These are phyloP conservation scores for Scopulariopsis brevicaulis DNA, from an alignment of 2,329 filamentous ascomycete genomes.

Conservation along the genomic window DNA sequence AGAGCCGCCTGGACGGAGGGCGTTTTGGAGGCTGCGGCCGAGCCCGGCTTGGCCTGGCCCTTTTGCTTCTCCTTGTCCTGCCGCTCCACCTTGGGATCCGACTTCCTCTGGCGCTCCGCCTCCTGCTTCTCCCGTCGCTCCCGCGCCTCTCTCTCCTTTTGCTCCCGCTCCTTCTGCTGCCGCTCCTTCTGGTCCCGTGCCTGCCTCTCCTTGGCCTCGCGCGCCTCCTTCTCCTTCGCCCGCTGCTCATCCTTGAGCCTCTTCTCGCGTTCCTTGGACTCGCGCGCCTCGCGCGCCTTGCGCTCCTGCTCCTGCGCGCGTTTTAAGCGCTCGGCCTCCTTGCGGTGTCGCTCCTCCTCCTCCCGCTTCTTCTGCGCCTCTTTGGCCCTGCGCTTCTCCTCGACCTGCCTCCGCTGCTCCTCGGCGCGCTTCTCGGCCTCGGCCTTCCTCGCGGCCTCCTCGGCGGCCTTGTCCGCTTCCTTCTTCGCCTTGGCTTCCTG, in stretches of 20 bases:
- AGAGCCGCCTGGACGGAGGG: neutral
- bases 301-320: slow-evolving; percentile 79
- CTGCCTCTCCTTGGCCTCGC: slow-evolving; percentile 61
- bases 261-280: slow-evolving; percentile 59
- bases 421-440: slow-evolving; percentile 70
- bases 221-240: slow-evolving; percentile 66
- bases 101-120: slow-evolving; percentile 58
- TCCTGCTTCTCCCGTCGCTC: slow-evolving; percentile 40
- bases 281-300: slow-evolving; percentile 46
- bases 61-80: slow-evolving; percentile 40
- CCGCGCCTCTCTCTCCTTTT: slow-evolving; percentile 47
- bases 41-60: slow-evolving; percentile 20
- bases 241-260: slow-evolving; percentile 75
- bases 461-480: slow-evolving; percentile 80
- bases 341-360: slow-evolving; percentile 76
- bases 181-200: slow-evolving; percentile 51
- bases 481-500: slow-evolving; percentile 85
- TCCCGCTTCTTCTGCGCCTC: slow-evolving; percentile 84
- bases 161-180: slow-evolving; percentile 45
- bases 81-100: slow-evolving; percentile 38
- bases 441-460: slow-evolving; percentile 66
- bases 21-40: neutral
- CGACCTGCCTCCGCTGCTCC: slow-evolving; percentile 69
- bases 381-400: slow-evolving; percentile 85
- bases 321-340: slow-evolving; percentile 74